Evolutionary conservation across 805 yeast species (phyloP).

Genomic region (Zygotorulaspora danielsina): DNA sequence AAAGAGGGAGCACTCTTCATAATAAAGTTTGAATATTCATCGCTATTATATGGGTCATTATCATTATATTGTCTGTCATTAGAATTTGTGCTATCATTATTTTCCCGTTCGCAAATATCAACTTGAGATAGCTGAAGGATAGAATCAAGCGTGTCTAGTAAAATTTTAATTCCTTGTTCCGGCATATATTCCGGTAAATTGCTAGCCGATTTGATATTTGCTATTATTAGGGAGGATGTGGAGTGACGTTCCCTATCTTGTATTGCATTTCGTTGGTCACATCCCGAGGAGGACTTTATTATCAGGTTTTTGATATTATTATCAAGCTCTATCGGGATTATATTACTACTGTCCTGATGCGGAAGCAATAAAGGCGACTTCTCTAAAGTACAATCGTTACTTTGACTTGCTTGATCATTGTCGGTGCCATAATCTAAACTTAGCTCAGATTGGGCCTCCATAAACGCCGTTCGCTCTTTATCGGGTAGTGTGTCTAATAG

Average conservation of each 20-base stretch:
- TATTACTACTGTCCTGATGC: not conserved
- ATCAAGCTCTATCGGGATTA: not conserved
- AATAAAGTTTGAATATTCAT: constrained; percentile 17
- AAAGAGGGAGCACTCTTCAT: constrained; percentile 33
- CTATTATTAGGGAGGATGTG: not conserved
- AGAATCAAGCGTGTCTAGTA: constrained; percentile 18
- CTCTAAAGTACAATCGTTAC: constrained; percentile 6
- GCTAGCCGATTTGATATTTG: not conserved
- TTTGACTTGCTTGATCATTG: not conserved
- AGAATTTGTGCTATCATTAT: not conserved
- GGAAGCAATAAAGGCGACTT: constrained; percentile 6
- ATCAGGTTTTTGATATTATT: not conserved
- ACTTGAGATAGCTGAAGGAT: constrained; percentile 14
- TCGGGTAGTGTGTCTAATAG: constrained; percentile 6
- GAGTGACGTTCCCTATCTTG: not conserved
- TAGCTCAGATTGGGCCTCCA: not conserved
- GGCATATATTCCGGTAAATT: constrained; percentile 3
- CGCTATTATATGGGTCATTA: not conserved
- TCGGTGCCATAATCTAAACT: not conserved
- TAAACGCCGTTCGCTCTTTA: not conserved
- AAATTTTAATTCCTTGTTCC: constrained; percentile 16
- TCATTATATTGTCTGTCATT: constrained; percentile 1
- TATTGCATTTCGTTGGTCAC: not conserved
- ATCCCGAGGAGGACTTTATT: not conserved
- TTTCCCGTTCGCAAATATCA: not conserved